Conservation (phyloP, 306 rosid species). For the Corylus heterophylla region DNA sequence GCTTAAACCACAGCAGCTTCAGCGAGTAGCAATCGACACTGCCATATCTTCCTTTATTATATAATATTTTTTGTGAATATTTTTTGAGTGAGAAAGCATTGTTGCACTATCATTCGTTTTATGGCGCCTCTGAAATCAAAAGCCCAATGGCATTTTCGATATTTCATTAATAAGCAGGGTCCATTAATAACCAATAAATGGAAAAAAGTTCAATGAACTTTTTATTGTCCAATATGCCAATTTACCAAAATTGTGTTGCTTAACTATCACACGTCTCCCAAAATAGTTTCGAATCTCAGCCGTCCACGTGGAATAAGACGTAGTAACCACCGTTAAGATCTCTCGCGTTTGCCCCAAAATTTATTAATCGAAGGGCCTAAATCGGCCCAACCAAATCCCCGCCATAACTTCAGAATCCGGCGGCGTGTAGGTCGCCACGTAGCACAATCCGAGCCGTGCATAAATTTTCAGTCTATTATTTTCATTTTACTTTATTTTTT, state of each 20-base stretch:
- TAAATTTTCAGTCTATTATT: constrained; percentile 4
- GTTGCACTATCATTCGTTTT: background rate
- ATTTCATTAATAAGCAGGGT: background rate
- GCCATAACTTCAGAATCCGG: constrained; percentile 17
- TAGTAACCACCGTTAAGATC: constrained; percentile 15
- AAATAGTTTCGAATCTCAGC: constrained; percentile 12
- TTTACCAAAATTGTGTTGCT: constrained; percentile 22
- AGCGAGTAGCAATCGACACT: background rate
- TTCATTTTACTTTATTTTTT: constrained; percentile 10
- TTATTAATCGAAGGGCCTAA: background rate
- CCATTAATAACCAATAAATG: background rate
- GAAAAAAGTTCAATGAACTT: constrained; percentile 9
- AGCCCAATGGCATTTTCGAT: constrained; percentile 28
- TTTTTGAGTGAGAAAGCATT: background rate
- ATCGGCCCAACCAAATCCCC: constrained; percentile 3
- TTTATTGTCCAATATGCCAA: constrained; percentile 1
- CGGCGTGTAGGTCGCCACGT: constrained; percentile 33
- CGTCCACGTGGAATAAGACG: background rate
- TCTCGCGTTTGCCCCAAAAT: background rate
- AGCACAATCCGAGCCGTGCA: constrained; percentile 1
- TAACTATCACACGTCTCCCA: background rate
- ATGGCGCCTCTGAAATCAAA: constrained; percentile 31
- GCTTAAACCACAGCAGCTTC: fast-evolving
- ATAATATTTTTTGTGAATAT: background rate
- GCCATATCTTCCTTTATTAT: background rate